Percentiles rank a stretch among this genome's conserved stretches.
Conservation (phyloP, 1,284 basidiomycete genomes). For the Mycosarcoma maydis region DNA sequence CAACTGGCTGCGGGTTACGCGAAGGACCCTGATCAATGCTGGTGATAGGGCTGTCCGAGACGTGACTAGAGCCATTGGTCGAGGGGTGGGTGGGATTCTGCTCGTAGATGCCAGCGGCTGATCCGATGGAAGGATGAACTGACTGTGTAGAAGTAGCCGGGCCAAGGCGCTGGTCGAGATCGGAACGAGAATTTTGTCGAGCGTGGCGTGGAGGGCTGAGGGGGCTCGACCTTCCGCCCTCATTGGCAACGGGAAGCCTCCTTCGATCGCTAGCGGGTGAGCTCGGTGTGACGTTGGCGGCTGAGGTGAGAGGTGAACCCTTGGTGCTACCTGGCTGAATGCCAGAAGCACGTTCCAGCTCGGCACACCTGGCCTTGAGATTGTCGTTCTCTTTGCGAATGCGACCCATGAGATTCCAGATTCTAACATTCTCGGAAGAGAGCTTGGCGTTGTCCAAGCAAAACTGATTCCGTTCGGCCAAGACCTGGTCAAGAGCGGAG, state of each 20-base stretch:
- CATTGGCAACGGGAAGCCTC: conserved; percentile 19
- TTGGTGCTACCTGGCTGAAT: conserved; percentile 7
- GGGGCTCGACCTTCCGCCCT: conserved; percentile 33
- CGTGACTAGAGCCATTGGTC: conserved; percentile 15
- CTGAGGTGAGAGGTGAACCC: conserved; percentile 26
- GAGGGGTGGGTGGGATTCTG: background rate
- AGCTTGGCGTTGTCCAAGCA: conserved; percentile 57
- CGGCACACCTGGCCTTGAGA: conserved; percentile 45
- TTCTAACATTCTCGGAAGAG: conserved; percentile 57
- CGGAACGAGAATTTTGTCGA: conserved; percentile 31
- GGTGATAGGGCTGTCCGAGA: conserved; percentile 31
- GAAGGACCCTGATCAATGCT: conserved; percentile 42
- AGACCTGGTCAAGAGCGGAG: conserved; percentile 53
- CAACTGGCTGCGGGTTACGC: conserved; percentile 21
- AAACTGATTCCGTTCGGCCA: conserved; percentile 59
- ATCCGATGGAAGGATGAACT: background rate
- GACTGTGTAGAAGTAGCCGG: conserved; percentile 1
- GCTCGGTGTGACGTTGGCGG: conserved; percentile 10
- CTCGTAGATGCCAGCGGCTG: conserved; percentile 5
- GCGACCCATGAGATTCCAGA: conserved; percentile 61
- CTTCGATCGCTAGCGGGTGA: conserved; percentile 39
- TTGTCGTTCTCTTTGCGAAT: conserved; percentile 60
- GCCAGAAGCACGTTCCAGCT: conserved; percentile 32
- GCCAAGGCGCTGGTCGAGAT: conserved; percentile 19
- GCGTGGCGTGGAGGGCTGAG: conserved; percentile 29